Conservation (phyloP, 352 stramenopile genomes). For the Pythium oligandrum region DNA sequence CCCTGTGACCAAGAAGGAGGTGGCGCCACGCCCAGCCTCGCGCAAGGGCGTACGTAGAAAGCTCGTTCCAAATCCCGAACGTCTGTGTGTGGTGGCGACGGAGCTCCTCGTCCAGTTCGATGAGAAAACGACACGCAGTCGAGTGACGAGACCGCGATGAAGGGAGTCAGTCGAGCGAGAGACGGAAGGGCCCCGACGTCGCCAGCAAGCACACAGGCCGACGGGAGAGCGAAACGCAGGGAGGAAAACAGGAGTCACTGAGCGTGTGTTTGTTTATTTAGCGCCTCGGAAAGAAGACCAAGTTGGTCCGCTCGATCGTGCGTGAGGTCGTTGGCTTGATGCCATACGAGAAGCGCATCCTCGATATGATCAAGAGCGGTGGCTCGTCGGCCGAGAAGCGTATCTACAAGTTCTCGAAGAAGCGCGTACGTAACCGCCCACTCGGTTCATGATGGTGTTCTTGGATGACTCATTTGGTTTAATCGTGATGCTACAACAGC, state of each 20-base stretch:
- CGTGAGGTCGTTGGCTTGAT: slow-evolving; percentile 97
- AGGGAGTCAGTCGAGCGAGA: too few species aligned
- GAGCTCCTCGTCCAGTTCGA: too few species aligned
- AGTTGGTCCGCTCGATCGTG: slow-evolving; percentile 93
- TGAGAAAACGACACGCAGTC: too few species aligned
- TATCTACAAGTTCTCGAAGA: slow-evolving; percentile 99
- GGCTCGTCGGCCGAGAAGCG: slow-evolving; percentile 96
- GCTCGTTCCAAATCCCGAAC: too few species aligned
- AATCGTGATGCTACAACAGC: slow-evolving; percentile 37
- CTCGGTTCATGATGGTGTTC: slow-evolving; percentile 3
- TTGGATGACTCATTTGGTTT: not conserved
- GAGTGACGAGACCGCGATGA: too few species aligned
- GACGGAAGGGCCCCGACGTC: too few species aligned
- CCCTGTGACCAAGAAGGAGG: slow-evolving; percentile 90
- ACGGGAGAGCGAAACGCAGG: too few species aligned
- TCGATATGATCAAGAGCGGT: slow-evolving; percentile 99
- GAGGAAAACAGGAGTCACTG: too few species aligned
- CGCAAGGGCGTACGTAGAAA: slow-evolving; percentile 87
- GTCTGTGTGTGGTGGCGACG: too few species aligned
- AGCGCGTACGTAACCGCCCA: slow-evolving; percentile 67
- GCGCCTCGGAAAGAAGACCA: slow-evolving; percentile 93
- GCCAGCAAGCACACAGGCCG: too few species aligned
- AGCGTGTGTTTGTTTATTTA: slow-evolving; percentile 13
- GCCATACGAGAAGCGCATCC: slow-evolving; percentile 99
- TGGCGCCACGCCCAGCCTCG: slow-evolving; percentile 76